Evolutionary conservation across 2,329 filamentous ascomycete genomes (phyloP), one percentile per base, ranked within the genome.

Genomic region (Ophiosphaerella herpotricha): DNA sequence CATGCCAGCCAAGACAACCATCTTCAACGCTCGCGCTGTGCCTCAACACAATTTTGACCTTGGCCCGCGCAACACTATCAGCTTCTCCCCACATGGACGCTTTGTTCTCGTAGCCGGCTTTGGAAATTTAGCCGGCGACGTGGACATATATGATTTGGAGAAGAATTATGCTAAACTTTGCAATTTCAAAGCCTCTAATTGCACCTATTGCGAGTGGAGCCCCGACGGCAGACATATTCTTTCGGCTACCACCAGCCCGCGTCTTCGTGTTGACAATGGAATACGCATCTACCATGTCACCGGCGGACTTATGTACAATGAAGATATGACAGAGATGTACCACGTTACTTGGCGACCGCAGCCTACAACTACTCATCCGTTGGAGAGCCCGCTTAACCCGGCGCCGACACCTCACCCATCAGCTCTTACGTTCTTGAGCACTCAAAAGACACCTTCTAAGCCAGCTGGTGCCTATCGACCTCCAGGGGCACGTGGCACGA

Each of bases 1-100:
- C 75, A 97, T 97, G 91, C 94, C 94, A n/a, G 90, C 94, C 48
- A 97, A 97, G 82, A 94, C 93, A 3, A 97, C 93, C 61, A 94
- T 99, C 62, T 99, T 97, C 84, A 97, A 97, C 74, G 85, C 88
- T 65, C 87, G 90, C 57, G 94, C 90, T 55, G 83, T 91, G 51
- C 81, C 88, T 16, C 88, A 88, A 50, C 90, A 97, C 76, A 90
- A 83, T 52, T 97, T 99, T 76, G 85, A 91, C 43, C 82, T 97
- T 45, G 88, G 81, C 3, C 94, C 94, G 11, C 88, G 94, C 67
- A 99, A 99, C 77, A 97, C 93, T 43, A 94, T 97, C 68, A 82
- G 87, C 43, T 99, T 97, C 77, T 97, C 93, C 11, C 93, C 94
- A 13, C 91, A 90, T 56, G 93, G 92, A 45, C 89, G 92, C 16